Conservation (phyloP, 352 stramenopile species). For the Phytopythium boreale region DNA sequence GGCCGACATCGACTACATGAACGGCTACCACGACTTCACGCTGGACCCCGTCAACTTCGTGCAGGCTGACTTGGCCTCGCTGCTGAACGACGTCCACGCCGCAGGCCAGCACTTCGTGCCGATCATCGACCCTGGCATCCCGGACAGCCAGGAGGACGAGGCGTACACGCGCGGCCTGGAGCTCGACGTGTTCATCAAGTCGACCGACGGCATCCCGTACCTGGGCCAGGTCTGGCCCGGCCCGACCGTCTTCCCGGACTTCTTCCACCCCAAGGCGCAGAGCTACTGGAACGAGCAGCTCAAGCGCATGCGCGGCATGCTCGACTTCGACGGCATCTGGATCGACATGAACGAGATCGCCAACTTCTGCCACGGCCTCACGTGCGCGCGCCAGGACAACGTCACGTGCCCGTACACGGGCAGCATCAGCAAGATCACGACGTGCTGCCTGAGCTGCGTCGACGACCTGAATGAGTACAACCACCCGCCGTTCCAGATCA, state of each 20-base stretch:
- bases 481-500: conserved; percentile 56
- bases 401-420: conserved; percentile 32
- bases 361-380: conserved; percentile 63
- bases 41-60: conserved; percentile 49
- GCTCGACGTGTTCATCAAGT: conserved; percentile 79
- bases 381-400: conserved; percentile 29
- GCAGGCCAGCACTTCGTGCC: conserved; percentile 63
- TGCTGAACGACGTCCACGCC: conserved; percentile 53
- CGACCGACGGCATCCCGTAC: conserved; percentile 54
- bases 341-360: conserved; percentile 89
- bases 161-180: conserved; percentile 52
- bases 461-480: conserved; percentile 48
- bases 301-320: conserved; percentile 40
- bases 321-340: conserved; percentile 74
- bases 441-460: conserved; percentile 40
- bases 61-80: conserved; percentile 19
- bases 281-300: conserved; percentile 71
- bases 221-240: conserved; percentile 81
- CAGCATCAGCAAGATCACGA: conserved; percentile 32
- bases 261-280: conserved; percentile 65
- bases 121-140: conserved; percentile 85
- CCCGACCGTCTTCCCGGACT: conserved; percentile 78
- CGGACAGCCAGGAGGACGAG: conserved; percentile 41
- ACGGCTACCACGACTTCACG: conserved; percentile 61
- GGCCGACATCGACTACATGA: conserved; percentile 70